Evolutionary conservation across 805 yeast species (phyloP).

Genomic region (Candida morakotiae): DNA sequence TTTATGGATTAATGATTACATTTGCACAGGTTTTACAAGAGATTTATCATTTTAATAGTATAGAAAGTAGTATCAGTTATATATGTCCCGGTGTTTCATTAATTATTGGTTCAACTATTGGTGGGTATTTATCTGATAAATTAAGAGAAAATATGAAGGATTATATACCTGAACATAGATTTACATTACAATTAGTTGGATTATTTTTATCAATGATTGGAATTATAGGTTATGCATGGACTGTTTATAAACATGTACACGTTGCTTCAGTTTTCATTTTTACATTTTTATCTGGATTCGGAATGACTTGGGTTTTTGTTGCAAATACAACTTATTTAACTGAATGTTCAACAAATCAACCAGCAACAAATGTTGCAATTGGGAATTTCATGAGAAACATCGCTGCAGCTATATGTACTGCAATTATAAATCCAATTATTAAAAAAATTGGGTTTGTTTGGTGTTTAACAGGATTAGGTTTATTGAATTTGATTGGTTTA

Average conservation of each 20-base stretch:
- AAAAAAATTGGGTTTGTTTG: conserved; percentile 45
- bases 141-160: conserved; percentile 28
- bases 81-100: conserved; percentile 52
- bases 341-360: conserved; percentile 45
- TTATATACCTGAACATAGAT: conserved; percentile 45
- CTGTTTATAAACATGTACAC: conserved; percentile 31
- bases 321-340: conserved; percentile 51
- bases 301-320: conserved; percentile 53
- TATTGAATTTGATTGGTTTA: conserved; percentile 18
- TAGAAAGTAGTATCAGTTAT: conserved; percentile 43
- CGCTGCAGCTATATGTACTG: conserved; percentile 53
- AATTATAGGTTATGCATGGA: conserved; percentile 51
- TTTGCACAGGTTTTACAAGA: conserved; percentile 38
- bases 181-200: conserved; percentile 43
- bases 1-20: conserved; percentile 51
- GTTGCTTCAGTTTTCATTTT: conserved; percentile 39
- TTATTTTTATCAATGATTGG: conserved; percentile 40
- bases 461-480: conserved; percentile 52
- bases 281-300: conserved; percentile 46
- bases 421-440: conserved; percentile 33
- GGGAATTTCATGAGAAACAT: conserved; percentile 50
- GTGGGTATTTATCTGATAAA: conserved; percentile 47
- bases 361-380: conserved; percentile 51
- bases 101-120: conserved; percentile 43
- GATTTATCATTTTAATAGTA: conserved; percentile 30